These are phyloP conservation scores for Rachicladosporium sp. DNA, from an alignment of 2,329 filamentous ascomycete species.

Conservation along the genomic window DNA sequence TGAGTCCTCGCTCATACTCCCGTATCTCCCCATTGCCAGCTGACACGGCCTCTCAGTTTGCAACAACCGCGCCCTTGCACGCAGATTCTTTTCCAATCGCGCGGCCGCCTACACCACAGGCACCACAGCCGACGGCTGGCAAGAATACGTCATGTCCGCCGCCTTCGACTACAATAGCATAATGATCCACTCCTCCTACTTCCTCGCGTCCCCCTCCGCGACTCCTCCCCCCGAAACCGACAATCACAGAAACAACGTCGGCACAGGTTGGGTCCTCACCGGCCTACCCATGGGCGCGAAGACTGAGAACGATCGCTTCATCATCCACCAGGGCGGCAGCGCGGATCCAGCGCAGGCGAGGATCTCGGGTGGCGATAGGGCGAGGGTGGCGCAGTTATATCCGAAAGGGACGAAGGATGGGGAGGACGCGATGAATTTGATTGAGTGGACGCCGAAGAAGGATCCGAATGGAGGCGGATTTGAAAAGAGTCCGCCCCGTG, in stretches of 20 bases:
- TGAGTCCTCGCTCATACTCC: too few relatives aligned
- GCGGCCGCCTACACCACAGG: too few relatives aligned
- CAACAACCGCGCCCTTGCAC: too few relatives aligned
- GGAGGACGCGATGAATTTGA: too few relatives aligned
- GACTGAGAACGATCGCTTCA: too few relatives aligned
- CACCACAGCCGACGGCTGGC: neutral
- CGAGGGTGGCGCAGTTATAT: conserved; percentile 4
- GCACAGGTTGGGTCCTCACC: neutral
- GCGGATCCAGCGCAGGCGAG: neutral
- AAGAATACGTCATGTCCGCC: neutral
- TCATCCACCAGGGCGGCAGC: conserved; percentile 3
- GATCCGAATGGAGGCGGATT: too few relatives aligned
- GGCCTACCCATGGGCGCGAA: neutral
- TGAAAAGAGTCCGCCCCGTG: too few relatives aligned
- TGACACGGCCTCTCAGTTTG: too few relatives aligned
- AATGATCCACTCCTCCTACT: conserved; percentile 4
- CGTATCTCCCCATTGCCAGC: too few relatives aligned
- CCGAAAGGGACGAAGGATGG: neutral
- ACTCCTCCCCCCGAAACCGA: neutral
- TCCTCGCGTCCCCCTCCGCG: neutral
- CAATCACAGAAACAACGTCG: too few relatives aligned
- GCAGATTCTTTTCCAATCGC: too few relatives aligned
- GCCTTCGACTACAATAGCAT: conserved; percentile 5
- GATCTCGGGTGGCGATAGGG: conserved; percentile 2
- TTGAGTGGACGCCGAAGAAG: too few relatives aligned